Conservation (phyloP, 805 yeast species). For the Lachancea dasiensis region DNA sequence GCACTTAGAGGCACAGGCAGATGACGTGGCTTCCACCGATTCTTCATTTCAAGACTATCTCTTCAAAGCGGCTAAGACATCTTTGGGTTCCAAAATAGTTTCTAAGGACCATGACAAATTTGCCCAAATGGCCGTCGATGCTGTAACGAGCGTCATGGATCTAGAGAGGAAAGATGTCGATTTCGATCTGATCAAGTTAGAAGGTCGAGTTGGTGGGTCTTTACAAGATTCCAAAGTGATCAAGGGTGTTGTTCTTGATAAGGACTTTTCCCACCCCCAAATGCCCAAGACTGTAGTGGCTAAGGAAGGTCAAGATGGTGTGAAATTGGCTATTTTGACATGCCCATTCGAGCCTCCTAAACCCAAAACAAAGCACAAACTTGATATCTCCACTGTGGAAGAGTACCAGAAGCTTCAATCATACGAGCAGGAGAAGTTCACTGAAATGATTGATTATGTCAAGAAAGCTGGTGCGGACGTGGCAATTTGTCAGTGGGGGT, state of each 20-base stretch:
- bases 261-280: conserved; percentile 97
- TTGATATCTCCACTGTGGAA: conserved; percentile 88
- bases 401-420: conserved; percentile 87
- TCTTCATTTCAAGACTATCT: conserved; percentile 41
- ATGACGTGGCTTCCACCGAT: conserved; percentile 43
- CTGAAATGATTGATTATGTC: conserved; percentile 81
- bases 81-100: conserved; percentile 92
- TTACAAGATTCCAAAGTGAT: conserved; percentile 79
- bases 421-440: conserved; percentile 87
- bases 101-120: conserved; percentile 90
- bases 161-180: conserved; percentile 90
- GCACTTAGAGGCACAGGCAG: conserved; percentile 71
- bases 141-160: conserved; percentile 89
- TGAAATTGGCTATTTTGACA: conserved; percentile 88
- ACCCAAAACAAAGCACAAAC: conserved; percentile 97
- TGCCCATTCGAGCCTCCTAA: conserved; percentile 99
- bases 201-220: conserved; percentile 94
- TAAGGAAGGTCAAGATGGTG: conserved; percentile 37
- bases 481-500: conserved; percentile 99
- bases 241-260: conserved; percentile 89
- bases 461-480: conserved; percentile 90
- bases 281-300: conserved; percentile 71
- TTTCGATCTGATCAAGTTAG: conserved; percentile 91
- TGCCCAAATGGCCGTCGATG: conserved; percentile 96
- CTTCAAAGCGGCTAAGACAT: conserved; percentile 88